Conservation (phyloP, 257 asterid species). For the Scutellaria barbata region DNA sequence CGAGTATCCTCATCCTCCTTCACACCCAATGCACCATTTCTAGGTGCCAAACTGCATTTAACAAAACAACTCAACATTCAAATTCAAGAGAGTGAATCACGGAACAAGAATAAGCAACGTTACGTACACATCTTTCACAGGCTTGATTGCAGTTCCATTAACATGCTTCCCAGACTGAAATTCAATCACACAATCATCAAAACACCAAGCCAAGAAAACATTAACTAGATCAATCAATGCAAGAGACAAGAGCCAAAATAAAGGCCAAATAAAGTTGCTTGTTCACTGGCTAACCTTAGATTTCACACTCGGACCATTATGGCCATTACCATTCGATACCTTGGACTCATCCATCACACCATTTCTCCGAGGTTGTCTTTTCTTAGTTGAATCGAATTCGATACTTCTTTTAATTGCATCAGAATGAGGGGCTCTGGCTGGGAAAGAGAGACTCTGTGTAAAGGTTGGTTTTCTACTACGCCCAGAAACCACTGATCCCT, state of each 20-base stretch:
- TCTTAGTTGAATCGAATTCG: conserved; percentile 49
- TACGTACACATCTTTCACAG: conserved; percentile 57
- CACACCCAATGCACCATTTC: conserved; percentile 34
- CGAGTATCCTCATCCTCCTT: conserved; percentile 69
- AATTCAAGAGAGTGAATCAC: background rate
- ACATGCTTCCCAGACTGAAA: conserved; percentile 54
- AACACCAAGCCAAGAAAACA: background rate
- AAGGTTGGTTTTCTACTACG: conserved; percentile 50
- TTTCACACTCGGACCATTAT: conserved; percentile 24
- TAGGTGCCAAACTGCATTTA: conserved; percentile 45
- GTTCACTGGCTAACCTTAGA: conserved; percentile 34
- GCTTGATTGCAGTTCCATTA: conserved; percentile 41
- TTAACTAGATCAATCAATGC: background rate
- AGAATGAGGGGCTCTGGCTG: conserved; percentile 49
- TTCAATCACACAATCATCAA: conserved; percentile 53
- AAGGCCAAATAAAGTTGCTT: conserved; percentile 46
- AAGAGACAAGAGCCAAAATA: background rate
- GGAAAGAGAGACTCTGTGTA: conserved; percentile 69
- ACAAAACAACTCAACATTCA: conserved; percentile 29
- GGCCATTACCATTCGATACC: conserved; percentile 39
- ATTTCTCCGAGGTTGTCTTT: conserved; percentile 39
- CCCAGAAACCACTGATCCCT: conserved; percentile 50
- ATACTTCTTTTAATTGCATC: conserved; percentile 64
- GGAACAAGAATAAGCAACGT: background rate
- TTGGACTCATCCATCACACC: conserved; percentile 46